phyloP scores from a whole-genome alignment of 1,284 basidiomycete species.

The Melanopsichium pennsylvanicum region DNA sequence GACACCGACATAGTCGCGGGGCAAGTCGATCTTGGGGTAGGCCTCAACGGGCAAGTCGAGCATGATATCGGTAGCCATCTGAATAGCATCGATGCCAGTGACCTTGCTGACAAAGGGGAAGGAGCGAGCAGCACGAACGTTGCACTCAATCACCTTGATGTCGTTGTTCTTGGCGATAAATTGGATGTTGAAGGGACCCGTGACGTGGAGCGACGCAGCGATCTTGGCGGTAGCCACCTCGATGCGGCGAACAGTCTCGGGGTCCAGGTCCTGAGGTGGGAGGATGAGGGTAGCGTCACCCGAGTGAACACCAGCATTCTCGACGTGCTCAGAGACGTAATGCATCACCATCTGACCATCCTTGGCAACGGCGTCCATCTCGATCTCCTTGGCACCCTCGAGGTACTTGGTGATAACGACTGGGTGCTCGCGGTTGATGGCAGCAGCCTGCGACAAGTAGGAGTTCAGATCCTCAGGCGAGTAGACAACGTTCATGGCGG shows the following conservation, averaged over 20 bases:
- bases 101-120: slow-evolving; percentile 99
- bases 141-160: slow-evolving; percentile 99
- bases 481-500: slow-evolving; percentile 99
- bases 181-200: slow-evolving; percentile 98
- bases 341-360: slow-evolving; percentile 99
- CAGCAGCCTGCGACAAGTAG: slow-evolving; percentile 94
- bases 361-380: slow-evolving; percentile 98
- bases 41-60: slow-evolving; percentile 85
- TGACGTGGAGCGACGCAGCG: slow-evolving; percentile 91
- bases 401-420: slow-evolving; percentile 99
- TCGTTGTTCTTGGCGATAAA: slow-evolving; percentile 99
- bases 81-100: slow-evolving; percentile 94
- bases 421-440: slow-evolving; percentile 94
- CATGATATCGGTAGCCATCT: slow-evolving; percentile 99
- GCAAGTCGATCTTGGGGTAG: slow-evolving; percentile 87
- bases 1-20: slow-evolving; percentile 92
- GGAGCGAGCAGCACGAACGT: slow-evolving; percentile 93
- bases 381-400: slow-evolving; percentile 98
- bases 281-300: slow-evolving; percentile 97
- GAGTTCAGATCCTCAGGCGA: slow-evolving; percentile 87
- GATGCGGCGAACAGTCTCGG: slow-evolving; percentile 92
- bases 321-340: slow-evolving; percentile 98
- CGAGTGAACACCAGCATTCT: slow-evolving; percentile 97
- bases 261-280: slow-evolving; percentile 96
- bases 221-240: slow-evolving; percentile 97